Percentiles rank a stretch among this genome's conserved stretches.
phyloP scores from a whole-genome alignment of 192 early-diverging fungal species.

The Linnemannia zychae region DNA sequence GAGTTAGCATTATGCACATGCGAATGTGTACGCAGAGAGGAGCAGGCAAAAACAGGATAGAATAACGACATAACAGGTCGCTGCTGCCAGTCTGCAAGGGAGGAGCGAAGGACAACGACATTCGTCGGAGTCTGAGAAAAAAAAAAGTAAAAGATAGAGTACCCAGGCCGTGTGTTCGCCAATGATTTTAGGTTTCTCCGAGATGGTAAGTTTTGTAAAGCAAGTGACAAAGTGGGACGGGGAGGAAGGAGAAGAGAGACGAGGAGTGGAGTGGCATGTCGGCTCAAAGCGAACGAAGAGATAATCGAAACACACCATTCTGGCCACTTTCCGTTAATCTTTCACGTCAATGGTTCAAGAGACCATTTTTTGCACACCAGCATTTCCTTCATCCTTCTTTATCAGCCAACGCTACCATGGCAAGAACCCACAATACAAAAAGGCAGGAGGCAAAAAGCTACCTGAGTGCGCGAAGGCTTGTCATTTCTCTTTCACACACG shows the following conservation, averaged over 20 bases:
- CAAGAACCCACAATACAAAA: too few relatives aligned
- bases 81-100: too few relatives aligned
- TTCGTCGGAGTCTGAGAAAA: conserved; percentile 5
- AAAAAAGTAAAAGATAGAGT: not conserved
- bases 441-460: too few relatives aligned
- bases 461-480: too few relatives aligned
- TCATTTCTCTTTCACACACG: not conserved
- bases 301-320: not conserved
- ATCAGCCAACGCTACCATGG: too few relatives aligned
- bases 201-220: conserved; percentile 10
- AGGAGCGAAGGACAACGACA: conserved; percentile 6
- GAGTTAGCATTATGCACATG: not conserved
- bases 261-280: not conserved
- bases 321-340: not conserved
- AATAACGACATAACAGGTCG: too few relatives aligned
- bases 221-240: not conserved
- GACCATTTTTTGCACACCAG: too few relatives aligned
- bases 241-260: not conserved
- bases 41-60: not conserved
- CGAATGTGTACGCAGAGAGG: not conserved
- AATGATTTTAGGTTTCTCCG: conserved; percentile 29
- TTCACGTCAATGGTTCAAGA: too few relatives aligned
- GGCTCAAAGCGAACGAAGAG: not conserved
- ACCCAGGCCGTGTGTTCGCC: conserved; percentile 1
- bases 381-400: too few relatives aligned